Evolutionary conservation across 768 basidiomycete genomes (phyloP), one percentile per base, ranked within the genome.

Genomic region (Mycena epipterygia): DNA sequence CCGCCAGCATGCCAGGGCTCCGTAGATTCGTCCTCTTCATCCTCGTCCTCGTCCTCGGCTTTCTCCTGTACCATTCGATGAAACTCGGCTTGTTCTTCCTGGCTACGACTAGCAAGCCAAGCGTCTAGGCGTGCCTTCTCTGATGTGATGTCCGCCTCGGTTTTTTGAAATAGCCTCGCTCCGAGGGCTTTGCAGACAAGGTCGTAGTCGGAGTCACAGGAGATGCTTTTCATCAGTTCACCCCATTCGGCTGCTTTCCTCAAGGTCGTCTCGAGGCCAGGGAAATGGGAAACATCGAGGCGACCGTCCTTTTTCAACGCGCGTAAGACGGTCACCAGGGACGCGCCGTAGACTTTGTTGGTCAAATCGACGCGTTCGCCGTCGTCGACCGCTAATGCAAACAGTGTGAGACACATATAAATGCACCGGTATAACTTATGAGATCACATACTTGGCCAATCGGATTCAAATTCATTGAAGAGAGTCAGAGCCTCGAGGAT

Each of bases 101-200:
- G 37, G 25, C 41, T 60, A 16, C 59, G 72, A 25, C 52, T 71
- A 25, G 73, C 72, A 27, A 77, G 66, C 79, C 81, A 82, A 63
- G 80, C 82, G 17, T 78, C 73, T 8, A 80, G 68, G 27, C 78
- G 79, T 9, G 76, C 77, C 35, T 80, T 75, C 52, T 83, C 56
- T 4, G 80, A 57, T 42, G 80, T 83, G 19, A 72, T 64, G 21
- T 64, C 56, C 55, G 56, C 44, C 27, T 48, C 67, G 21, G 69
- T 69, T 46, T 64, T 61, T 53, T 74, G 73, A 69, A 81, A 81
- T 30, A 84, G 60, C 42, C 79, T 71, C 42, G 76, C 64, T 13
- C 81, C 83, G 30, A 83, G 78, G 21, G 77, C 80, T 51, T 80
- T 82, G 76, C 81, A 82, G 30, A 84, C 76, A 5, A 68, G 29